Base-by-base conservation (phyloP, 2,329 filamentous ascomycete species). In the Tolypocladium tundrense region DNA sequence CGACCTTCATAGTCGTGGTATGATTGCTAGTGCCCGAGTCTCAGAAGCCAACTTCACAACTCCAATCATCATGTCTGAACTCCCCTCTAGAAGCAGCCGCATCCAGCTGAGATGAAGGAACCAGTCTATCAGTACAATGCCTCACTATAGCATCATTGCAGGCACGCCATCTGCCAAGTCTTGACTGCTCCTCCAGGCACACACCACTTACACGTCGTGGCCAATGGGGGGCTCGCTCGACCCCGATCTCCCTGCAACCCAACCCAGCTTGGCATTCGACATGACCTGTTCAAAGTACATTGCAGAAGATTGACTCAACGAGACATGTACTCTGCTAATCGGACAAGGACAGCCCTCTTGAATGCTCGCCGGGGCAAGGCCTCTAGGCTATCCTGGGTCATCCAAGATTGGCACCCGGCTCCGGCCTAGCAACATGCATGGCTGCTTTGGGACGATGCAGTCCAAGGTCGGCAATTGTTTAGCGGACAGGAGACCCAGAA, bases 161-260 rank as follows among this genome's bases (percentile, higher is more conserved):
- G 56, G 54, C 24, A 33, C 59, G 10, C 21, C 50, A 6, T 52
- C 56, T 24, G 56, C 59, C 24, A 33, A 40, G 24, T 51, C 21
- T 43, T 40, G 45, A 50, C 56, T 16, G 59, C 54, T 4, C 53
- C 13, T 19, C 39, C 19, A 11, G 35, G 21, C 39, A 45, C 39
- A 45, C 16, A 53, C 45, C 8, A 58, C 56, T 3, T 56, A 56
- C 50, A 54, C 53, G 27, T 50, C 3, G 50, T 56, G 4, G 45
- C 45, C 21, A 51, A 42, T 16, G 31, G 53, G 21, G 10, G 4
- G 21, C 45, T 19, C 27, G 6, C 56, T 53, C 19, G 54, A 54
- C 56, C 51, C 54, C 13, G 27, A 60, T 21, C 54, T 55, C n/a
- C 16, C 31, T 54, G 43, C 55, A 57, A 57, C 51, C 55, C 54